These are phyloP conservation scores for Chlamydomonas applanata DNA, from an alignment of 139 green algal species.

Conservation along the genomic window DNA sequence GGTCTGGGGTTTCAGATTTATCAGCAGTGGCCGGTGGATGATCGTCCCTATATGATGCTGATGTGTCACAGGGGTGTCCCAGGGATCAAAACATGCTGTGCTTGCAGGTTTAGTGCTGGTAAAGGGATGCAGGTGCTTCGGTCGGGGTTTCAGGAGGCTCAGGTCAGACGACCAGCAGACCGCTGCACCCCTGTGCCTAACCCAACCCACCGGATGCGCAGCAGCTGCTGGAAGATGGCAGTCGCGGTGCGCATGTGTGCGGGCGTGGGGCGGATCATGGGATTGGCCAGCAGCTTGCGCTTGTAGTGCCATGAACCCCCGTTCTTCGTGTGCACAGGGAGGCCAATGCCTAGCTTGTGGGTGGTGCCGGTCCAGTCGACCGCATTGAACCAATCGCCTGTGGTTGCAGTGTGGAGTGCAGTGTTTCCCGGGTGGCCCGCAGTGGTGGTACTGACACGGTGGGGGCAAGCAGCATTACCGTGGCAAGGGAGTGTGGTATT, in stretches of 20 bases:
- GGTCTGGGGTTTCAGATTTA: too few relatives aligned
- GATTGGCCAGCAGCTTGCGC: slow-evolving; percentile 50
- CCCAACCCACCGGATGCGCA: slow-evolving; percentile 25
- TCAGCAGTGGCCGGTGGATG: too few relatives aligned
- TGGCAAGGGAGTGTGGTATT: too few relatives aligned
- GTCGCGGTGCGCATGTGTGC: slow-evolving; percentile 25
- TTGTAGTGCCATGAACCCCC: slow-evolving; percentile 58
- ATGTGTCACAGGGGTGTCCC: neutral
- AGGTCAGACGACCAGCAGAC: neutral
- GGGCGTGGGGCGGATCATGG: slow-evolving; percentile 32
- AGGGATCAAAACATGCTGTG: neutral
- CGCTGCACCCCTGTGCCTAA: neutral
- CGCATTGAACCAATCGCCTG: slow-evolving; percentile 80
- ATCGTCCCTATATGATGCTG: too few relatives aligned
- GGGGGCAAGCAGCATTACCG: too few relatives aligned
- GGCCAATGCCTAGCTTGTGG: slow-evolving; percentile 18
- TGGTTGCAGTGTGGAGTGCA: too few relatives aligned
- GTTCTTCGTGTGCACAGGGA: slow-evolving; percentile 72
- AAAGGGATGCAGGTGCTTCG: too few relatives aligned
- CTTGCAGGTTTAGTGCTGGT: neutral
- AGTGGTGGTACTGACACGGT: too few relatives aligned
- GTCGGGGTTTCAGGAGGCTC: too few relatives aligned
- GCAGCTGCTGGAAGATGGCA: slow-evolving; percentile 35
- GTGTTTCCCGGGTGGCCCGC: too few relatives aligned
- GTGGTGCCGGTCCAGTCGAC: slow-evolving; percentile 70